Conservation (phyloP, 129 eudicot species). For the Helichrysum umbraculigerum region DNA sequence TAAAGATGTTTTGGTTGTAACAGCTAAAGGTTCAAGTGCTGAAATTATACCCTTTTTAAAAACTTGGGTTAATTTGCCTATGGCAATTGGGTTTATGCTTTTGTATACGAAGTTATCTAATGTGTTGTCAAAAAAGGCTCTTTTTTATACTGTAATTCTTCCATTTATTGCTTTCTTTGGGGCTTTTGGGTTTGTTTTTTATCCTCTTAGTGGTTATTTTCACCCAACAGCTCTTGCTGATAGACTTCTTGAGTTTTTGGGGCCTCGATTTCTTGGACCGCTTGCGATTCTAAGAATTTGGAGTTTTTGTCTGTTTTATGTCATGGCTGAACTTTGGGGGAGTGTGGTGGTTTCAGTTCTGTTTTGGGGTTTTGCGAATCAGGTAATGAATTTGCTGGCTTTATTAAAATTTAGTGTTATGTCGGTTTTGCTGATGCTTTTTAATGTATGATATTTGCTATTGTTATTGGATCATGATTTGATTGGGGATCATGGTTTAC, state of each 20-base stretch:
- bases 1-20: constrained; percentile 94
- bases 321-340: constrained; percentile 99
- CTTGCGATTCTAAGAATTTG: constrained; percentile 98
- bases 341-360: constrained; percentile 98
- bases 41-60: constrained; percentile 96
- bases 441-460: not conserved
- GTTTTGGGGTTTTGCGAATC: constrained; percentile 99
- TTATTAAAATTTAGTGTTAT: constrained; percentile 8
- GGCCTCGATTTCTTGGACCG: constrained; percentile 96
- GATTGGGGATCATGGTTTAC: not conserved
- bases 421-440: not conserved
- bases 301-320: constrained; percentile 99
- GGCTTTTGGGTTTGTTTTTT: constrained; percentile 98
- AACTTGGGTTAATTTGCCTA: constrained; percentile 99
- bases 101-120: constrained; percentile 79
- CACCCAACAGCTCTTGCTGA: constrained; percentile 96
- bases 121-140: constrained; percentile 83
- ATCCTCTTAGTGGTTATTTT: constrained; percentile 73
- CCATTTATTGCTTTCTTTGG: constrained; percentile 96
- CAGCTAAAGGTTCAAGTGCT: constrained; percentile 98
- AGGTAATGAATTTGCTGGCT: constrained; percentile 51
- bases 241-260: constrained; percentile 71
- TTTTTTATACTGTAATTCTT: constrained; percentile 74
- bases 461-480: not conserved
- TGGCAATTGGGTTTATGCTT: constrained; percentile 98